phyloP scores from a whole-genome alignment of 1,139 yeast species.

The Williopsis jadinii region DNA sequence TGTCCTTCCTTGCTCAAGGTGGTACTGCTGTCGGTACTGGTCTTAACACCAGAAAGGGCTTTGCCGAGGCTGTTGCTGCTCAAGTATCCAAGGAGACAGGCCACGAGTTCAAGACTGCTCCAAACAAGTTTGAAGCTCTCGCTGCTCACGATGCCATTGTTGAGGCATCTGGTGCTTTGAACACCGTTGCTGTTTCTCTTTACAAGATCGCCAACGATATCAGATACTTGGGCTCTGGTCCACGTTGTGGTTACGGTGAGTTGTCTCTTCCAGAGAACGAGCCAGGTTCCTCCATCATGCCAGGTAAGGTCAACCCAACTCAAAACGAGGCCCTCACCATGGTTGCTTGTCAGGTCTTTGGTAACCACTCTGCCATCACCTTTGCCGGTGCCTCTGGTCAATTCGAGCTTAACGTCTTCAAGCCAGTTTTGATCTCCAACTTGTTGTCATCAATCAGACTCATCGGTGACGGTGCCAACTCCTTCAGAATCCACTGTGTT shows the following conservation, averaged over 20 bases:
- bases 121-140: slow-evolving; percentile 96
- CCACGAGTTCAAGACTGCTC: slow-evolving; percentile 84
- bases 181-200: slow-evolving; percentile 88
- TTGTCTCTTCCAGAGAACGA: slow-evolving; percentile 93
- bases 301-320: slow-evolving; percentile 98
- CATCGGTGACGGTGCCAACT: slow-evolving; percentile 79
- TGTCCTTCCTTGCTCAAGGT: slow-evolving; percentile 90
- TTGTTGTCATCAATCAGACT: slow-evolving; percentile 81
- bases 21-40: slow-evolving; percentile 99
- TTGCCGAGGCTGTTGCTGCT: slow-evolving; percentile 75
- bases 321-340: slow-evolving; percentile 98
- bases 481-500: slow-evolving; percentile 91
- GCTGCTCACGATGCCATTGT: slow-evolving; percentile 99
- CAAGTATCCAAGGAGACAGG: slow-evolving; percentile 73
- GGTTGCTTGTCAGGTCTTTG: slow-evolving; percentile 97
- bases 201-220: slow-evolving; percentile 97
- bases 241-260: slow-evolving; percentile 99
- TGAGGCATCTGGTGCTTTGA: slow-evolving; percentile 94
- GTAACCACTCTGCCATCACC: slow-evolving; percentile 91
- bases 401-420: slow-evolving; percentile 95
- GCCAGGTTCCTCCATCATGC: slow-evolving; percentile 99
- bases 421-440: slow-evolving; percentile 92
- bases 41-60: slow-evolving; percentile 86
- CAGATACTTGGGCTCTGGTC: slow-evolving; percentile 97
- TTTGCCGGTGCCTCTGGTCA: slow-evolving; percentile 98